Base-by-base conservation (phyloP, 228 moss, liverwort and hornwort species). In the Sphagnum fallax region DNA sequence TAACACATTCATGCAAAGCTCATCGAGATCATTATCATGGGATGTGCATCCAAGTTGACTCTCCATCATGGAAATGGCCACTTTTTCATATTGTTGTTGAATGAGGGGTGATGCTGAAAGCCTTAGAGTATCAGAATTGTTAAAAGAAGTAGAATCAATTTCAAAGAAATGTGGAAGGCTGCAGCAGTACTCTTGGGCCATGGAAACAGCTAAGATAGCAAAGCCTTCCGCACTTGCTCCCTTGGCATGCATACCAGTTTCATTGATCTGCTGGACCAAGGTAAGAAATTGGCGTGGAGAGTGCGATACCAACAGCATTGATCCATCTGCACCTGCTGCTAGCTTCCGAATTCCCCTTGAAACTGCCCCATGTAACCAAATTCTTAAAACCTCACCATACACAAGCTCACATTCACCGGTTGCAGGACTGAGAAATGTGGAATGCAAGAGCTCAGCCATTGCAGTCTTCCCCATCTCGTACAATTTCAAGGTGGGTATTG, bases 181-280 rank as follows among this genome's bases (percentile, higher is more conserved):
- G 47, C 71, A 69, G 6, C 79, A 82, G 52, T 77, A 68, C 66
- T 80, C 79, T 61, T 79, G 75, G 71, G 82, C 82, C 4, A 66
- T 68, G 8, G 73, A 70, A 52, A 77, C 77, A 7, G 80, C 86
- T 61, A 82, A 70, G 71, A 71, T 73, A 50, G 66, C 82, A 64
- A 86, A 53, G 66, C 61, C 70, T 14, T 61, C 71, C 60, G 74
- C 86, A 49, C 73, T 69, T 51, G 65, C 59, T 64, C 77, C 73
- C 53, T 69, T 79, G 5, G 82, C 69, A 11, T 67, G 51, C 50
- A 79, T 65, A 8, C 73, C 82, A 12, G 63, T 48, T 52, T 77
- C 63, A 49, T 79, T 58, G 73, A 86, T 60, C 16, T 75, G 75
- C 69, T 82, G 73, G 14, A 80, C 86, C 52, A 53, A 75, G 52